Evolutionary conservation across 1,139 yeast species (phyloP), one percentile per base, ranked within the genome.

Genomic region (Kodamaea sp.): DNA sequence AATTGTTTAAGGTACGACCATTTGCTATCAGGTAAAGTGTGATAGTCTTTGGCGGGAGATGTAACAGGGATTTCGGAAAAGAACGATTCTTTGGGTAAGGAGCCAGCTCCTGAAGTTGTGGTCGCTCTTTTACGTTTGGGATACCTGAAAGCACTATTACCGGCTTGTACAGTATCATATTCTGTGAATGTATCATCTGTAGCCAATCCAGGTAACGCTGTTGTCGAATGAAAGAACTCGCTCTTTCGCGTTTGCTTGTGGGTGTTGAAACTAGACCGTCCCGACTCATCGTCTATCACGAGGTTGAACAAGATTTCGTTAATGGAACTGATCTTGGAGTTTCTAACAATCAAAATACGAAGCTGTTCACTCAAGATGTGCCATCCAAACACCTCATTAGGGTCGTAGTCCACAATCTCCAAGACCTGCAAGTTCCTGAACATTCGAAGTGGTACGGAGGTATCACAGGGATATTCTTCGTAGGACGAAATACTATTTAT

Each of bases 381-480:
- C 87, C 87, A 80, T 2, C 87, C 87, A 55, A 66, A 80, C 9
- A 80, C 64, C 44, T 79, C 84, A 43, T 78, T 77, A 12, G 84
- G 83, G 40, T 78, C 84, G 43, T 78, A 66, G 39, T 78, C 83
- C 25, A 67, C 60, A 4, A 81, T 56, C 50, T 80, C 87, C 33
- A 80, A 61, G 15, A 79, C 83, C 37, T 80, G 78, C 28, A 80
- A 56, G 50, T 79, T 81, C 43, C 78, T 78, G 53, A 80, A 80
- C 59, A 78, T 69, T 31, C 61, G 62, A 11, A 81, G 53, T 1
- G 87, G 87, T 5, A 82, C 81, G 2, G 83, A 73, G 2, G 86
- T 79, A 49, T 80, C 87, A 51, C 83, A 80, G 1, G 87, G 87
- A 47, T 76, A 80, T 51, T 80, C 87, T 51, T 80, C 86, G 51